Percentiles rank a stretch among this genome's conserved stretches.
Conservation (phyloP, 2,329 filamentous ascomycete species). For the Colletotrichum cordylinicola region DNA sequence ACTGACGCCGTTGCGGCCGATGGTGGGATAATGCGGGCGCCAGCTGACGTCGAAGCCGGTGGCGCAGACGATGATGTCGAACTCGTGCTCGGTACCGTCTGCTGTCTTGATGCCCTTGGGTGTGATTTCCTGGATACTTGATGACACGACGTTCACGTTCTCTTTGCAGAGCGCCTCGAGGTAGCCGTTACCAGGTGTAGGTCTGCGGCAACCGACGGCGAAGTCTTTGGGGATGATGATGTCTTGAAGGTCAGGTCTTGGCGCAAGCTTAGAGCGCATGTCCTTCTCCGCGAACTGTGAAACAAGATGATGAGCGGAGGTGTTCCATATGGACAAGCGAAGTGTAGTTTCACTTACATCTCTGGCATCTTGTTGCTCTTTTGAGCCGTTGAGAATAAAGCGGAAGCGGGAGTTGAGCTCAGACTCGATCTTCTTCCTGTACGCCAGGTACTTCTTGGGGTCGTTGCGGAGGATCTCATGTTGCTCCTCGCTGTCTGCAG, state of each 20-base stretch:
- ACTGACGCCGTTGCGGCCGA: slow-evolving; percentile 24
- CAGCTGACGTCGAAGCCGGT: slow-evolving; percentile 36
- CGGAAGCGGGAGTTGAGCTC: slow-evolving; percentile 59
- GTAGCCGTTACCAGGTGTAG: slow-evolving; percentile 33
- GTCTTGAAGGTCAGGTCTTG: slow-evolving; percentile 46
- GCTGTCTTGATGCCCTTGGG: slow-evolving; percentile 31
- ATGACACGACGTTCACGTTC: slow-evolving; percentile 28
- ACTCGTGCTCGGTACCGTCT: slow-evolving; percentile 30
- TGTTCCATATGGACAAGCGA: neutral
- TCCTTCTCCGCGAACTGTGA: slow-evolving; percentile 25
- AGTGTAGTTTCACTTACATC: neutral
- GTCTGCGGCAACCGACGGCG: slow-evolving; percentile 22
- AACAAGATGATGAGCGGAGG: neutral
- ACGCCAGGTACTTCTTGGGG: slow-evolving; percentile 57
- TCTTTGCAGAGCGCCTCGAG: slow-evolving; percentile 31
- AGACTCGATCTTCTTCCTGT: slow-evolving; percentile 53
- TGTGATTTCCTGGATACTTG: slow-evolving; percentile 29
- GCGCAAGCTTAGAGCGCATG: slow-evolving; percentile 46
- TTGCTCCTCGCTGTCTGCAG: slow-evolving; percentile 43
- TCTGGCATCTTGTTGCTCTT: slow-evolving; percentile 45
- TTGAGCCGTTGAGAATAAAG: slow-evolving; percentile 55
- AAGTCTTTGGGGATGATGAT: slow-evolving; percentile 45
- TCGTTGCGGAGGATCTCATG: slow-evolving; percentile 53
- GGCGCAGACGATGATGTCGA: slow-evolving; percentile 38
- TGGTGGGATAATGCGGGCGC: slow-evolving; percentile 25